phyloP scores from a whole-genome alignment of 1,284 basidiomycete species.

The Sporisorium reilianum region DNA sequence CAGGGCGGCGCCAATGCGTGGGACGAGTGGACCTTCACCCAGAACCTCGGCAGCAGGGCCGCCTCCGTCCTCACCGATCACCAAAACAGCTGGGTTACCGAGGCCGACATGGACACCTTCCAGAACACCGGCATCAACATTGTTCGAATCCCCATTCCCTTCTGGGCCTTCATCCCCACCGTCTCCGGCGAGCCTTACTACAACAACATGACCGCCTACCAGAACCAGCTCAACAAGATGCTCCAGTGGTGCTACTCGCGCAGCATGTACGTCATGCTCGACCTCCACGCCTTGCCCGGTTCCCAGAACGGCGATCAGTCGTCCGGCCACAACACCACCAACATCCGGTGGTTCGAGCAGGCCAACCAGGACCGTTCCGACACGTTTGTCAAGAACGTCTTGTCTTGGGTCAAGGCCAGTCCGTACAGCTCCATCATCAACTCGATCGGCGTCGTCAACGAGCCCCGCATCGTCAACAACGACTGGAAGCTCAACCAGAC shows the following conservation, averaged over 20 bases:
- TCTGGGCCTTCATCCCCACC: conserved; percentile 66
- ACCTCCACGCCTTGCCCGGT: conserved; percentile 71
- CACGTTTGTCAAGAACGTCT: conserved; percentile 49
- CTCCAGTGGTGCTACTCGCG: conserved; percentile 67
- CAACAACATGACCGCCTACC: conserved; percentile 48
- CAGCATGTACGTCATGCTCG: conserved; percentile 70
- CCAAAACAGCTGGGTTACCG: conserved; percentile 69
- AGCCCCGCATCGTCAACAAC: conserved; percentile 54
- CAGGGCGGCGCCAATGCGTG: conserved; percentile 64
- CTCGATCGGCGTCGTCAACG: conserved; percentile 63
- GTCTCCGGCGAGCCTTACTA: conserved; percentile 56
- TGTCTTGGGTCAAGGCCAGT: conserved; percentile 55
- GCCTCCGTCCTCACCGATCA: conserved; percentile 62
- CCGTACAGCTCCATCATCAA: conserved; percentile 63
- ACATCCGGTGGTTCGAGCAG: conserved; percentile 51
- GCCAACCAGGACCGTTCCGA: conserved; percentile 58
- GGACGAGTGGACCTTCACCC: conserved; percentile 70
- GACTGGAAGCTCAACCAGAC: conserved; percentile 34
- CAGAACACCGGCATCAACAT: conserved; percentile 65
- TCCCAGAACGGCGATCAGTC: conserved; percentile 70
- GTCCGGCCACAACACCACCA: conserved; percentile 63
- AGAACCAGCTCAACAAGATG: conserved; percentile 58
- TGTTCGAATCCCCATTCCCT: conserved; percentile 70
- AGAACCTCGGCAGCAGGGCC: conserved; percentile 59
- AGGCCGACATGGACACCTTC: conserved; percentile 69